phyloP scores from a whole-genome alignment of 2,329 filamentous ascomycete species.

The Biscogniauxia marginata region DNA sequence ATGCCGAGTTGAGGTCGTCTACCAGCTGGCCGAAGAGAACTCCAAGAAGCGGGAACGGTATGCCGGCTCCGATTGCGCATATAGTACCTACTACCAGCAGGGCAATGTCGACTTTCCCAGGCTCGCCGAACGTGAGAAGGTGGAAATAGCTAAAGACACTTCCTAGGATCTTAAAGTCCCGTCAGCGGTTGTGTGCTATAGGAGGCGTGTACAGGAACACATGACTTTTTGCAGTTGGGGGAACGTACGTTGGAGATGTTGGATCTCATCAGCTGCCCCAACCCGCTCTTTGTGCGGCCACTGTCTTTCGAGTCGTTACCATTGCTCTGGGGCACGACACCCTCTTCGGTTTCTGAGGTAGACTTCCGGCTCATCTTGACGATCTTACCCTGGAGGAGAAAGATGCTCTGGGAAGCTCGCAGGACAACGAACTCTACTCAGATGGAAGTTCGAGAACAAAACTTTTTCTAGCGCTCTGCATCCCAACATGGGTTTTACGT shows the following conservation, averaged over 20 bases:
- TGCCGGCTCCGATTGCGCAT: conserved; percentile 55
- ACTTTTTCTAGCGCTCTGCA: neutral
- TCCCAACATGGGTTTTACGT: neutral
- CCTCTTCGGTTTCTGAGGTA: conserved; percentile 10
- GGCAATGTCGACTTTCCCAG: conserved; percentile 42
- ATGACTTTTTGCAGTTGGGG: neutral
- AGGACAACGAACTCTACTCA: neutral
- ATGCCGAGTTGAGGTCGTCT: conserved; percentile 57
- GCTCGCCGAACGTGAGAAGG: conserved; percentile 45
- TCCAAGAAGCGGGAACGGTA: conserved; percentile 62
- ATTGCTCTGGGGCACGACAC: conserved; percentile 6
- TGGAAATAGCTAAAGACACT: conserved; percentile 42
- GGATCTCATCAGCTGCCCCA: conserved; percentile 2
- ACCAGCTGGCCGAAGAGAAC: conserved; percentile 64
- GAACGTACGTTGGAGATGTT: conserved; percentile 12
- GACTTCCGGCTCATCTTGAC: conserved; percentile 17
- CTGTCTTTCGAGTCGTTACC: conserved; percentile 6
- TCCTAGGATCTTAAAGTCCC: conserved; percentile 6
- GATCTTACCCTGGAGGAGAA: neutral
- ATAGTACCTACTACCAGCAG: conserved; percentile 41
- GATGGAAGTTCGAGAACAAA: neutral
- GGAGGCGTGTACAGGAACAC: neutral
- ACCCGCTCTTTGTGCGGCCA: conserved; percentile 3
- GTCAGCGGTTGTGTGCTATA: neutral
- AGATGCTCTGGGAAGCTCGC: neutral